A percentile compares a stretch with the other conserved stretches of the same genome.
These are phyloP conservation scores for Neurospora sp. DNA, from an alignment of 495 filamentous ascomycete species.

Conservation along the genomic window DNA sequence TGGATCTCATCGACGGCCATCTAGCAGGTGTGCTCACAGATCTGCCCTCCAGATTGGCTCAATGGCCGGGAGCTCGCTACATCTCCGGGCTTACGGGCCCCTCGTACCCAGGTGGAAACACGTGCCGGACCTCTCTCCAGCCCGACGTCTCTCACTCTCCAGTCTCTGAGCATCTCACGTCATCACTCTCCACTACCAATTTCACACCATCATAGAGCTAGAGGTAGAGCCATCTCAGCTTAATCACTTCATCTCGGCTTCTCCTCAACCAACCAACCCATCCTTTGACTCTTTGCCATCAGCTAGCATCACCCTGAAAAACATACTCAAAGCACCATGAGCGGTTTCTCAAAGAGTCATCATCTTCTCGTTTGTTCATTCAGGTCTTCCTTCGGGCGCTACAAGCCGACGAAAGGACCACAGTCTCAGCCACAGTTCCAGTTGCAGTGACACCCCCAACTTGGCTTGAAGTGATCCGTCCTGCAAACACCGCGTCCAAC, in stretches of 20 bases:
- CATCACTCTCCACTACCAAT: background rate
- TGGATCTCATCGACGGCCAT: background rate
- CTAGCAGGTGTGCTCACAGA: background rate
- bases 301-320: background rate
- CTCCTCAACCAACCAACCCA: background rate
- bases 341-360: background rate
- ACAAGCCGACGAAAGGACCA: background rate
- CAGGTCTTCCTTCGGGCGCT: background rate
- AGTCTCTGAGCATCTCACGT: too few relatives aligned
- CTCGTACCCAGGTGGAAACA: background rate
- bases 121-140: background rate
- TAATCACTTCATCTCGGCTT: background rate
- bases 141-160: too few relatives aligned
- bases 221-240: background rate
- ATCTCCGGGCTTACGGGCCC: background rate
- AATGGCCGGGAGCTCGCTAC: background rate
- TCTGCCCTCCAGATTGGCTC: background rate
- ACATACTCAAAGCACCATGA: background rate
- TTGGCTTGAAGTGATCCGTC: background rate
- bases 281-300: background rate
- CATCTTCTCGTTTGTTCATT: background rate
- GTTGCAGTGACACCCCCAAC: background rate
- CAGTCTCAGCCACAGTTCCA: background rate
- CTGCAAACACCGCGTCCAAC: background rate
- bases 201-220: background rate